Evolutionary conservation across 1,284 basidiomycete genomes (phyloP).

Genomic region (Apiotrichum laibachii): DNA sequence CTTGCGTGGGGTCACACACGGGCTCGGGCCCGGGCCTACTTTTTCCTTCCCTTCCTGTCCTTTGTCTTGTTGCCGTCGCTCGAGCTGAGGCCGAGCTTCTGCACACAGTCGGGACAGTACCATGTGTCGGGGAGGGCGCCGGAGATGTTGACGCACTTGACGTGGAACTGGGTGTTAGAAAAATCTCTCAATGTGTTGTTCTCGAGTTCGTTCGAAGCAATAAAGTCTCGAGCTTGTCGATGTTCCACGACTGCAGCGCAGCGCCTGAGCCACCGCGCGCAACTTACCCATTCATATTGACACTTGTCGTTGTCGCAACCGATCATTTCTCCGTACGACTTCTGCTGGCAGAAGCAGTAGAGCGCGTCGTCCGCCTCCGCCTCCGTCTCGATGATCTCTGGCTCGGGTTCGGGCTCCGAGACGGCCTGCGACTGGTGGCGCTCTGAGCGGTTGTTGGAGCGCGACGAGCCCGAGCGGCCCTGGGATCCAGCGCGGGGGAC

Average conservation of each 20-base stretch:
- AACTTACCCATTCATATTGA: constrained; percentile 82
- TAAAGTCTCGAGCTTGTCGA: no score
- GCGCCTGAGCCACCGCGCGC: not conserved
- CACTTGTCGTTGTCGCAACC: constrained; percentile 83
- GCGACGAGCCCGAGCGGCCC: not conserved
- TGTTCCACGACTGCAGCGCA: not conserved
- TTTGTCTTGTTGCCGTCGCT: constrained; percentile 34
- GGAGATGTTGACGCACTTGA: constrained; percentile 71
- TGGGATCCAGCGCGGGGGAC: constrained; percentile 11
- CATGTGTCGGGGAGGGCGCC: constrained; percentile 69
- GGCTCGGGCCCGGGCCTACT: constrained; percentile 10
- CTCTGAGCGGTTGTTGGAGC: constrained; percentile 2
- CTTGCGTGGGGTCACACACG: no score
- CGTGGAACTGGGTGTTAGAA: constrained; percentile 66
- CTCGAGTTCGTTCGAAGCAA: no score
- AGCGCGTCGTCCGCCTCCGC: constrained; percentile 54
- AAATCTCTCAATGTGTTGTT: no score
- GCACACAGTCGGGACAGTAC: constrained; percentile 66
- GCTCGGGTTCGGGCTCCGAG: constrained; percentile 27
- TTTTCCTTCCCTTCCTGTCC: constrained; percentile 36
- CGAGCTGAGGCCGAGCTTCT: constrained; percentile 31
- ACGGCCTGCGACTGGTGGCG: constrained; percentile 21
- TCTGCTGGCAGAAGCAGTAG: constrained; percentile 87
- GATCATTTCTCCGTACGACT: constrained; percentile 93
- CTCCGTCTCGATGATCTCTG: constrained; percentile 30